These are phyloP conservation scores for Rhodomyrtus tomentosa DNA, from an alignment of 345 rosid genomes.

Conservation along the genomic window DNA sequence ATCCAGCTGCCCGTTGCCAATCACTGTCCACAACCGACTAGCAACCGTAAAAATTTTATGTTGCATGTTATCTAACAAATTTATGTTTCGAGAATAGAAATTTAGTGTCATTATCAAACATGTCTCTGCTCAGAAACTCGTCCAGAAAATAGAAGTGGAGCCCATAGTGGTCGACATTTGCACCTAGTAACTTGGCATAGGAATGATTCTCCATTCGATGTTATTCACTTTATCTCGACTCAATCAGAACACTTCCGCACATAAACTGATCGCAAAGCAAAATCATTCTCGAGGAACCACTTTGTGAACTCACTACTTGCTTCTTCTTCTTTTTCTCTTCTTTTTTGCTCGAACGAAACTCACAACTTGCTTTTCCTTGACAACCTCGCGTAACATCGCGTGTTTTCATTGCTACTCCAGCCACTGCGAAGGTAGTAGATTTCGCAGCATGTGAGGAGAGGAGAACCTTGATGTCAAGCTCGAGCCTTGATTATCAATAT, in stretches of 20 bases:
- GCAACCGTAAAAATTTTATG: no score
- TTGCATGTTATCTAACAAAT: no score
- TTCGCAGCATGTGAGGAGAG: constrained; percentile 10
- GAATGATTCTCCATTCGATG: neutral
- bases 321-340: no score
- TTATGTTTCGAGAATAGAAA: no score
- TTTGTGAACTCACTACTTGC: neutral
- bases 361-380: neutral
- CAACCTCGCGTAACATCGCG: neutral
- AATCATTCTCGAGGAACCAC: neutral
- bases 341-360: no score
- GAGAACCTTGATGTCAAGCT: constrained; percentile 14
- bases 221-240: neutral
- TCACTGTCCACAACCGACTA: no score
- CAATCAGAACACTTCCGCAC: neutral
- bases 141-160: no score
- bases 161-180: no score
- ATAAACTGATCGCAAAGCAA: neutral
- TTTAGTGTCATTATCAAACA: no score
- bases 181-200: neutral
- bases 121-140: no score
- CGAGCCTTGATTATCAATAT: constrained; percentile 81
- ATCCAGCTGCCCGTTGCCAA: no score
- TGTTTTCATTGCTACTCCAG: neutral
- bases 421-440: neutral